These are phyloP conservation scores for Sordariomycetes sp. DNA, from an alignment of 2,329 filamentous ascomycete genomes.

Conservation along the genomic window DNA sequence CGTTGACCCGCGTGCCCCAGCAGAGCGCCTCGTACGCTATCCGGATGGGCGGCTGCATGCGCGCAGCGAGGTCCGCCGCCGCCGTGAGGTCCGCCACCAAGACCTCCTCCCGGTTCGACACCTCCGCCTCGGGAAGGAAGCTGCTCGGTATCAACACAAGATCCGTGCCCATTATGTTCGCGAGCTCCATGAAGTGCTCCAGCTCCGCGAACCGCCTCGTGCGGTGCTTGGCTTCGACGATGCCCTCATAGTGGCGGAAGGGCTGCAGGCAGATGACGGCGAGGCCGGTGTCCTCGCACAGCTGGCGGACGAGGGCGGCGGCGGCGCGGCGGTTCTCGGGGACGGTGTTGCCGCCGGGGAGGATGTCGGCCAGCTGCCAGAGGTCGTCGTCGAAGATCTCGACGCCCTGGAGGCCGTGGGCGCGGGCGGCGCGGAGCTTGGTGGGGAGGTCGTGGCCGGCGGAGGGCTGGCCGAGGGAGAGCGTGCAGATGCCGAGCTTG, in stretches of 20 bases:
- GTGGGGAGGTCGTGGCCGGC: constrained; percentile 56
- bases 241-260: constrained; percentile 68
- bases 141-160: constrained; percentile 65
- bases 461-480: constrained; percentile 61
- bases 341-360: constrained; percentile 24
- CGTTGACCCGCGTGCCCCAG: constrained; percentile 60
- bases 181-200: constrained; percentile 58
- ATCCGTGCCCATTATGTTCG: constrained; percentile 53
- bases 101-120: constrained; percentile 35
- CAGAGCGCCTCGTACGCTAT: constrained; percentile 67
- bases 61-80: constrained; percentile 56
- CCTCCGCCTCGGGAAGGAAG: constrained; percentile 43
- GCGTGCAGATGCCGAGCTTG: constrained; percentile 60
- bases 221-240: constrained; percentile 51
- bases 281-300: constrained; percentile 46
- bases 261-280: constrained; percentile 61
- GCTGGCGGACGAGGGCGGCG: constrained; percentile 40
- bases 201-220: constrained; percentile 49
- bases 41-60: constrained; percentile 43
- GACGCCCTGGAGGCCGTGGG: constrained; percentile 56
- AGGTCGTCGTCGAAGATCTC: constrained; percentile 75
- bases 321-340: constrained; percentile 41
- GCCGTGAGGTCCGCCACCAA: constrained; percentile 53
- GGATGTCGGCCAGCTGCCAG: constrained; percentile 41
- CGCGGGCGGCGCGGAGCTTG: constrained; percentile 59